These are phyloP conservation scores for barrel medic (Medicago truncatula) DNA, from an alignment of 306 rosid genomes.

Conservation along the genomic window MtrunA17r5.0-ANR NC_053044.1:58649501-58650000, in stretches of 20 bases:
- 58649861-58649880: conserved; percentile 25
- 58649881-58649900: conserved; percentile 31
- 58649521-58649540: conserved; percentile 38
- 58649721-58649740: conserved; percentile 15
- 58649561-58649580: conserved; percentile 39
- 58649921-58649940: conserved; percentile 25
- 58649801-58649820: neutral
- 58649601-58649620: neutral
- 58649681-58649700: neutral
- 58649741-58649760: conserved; percentile 3
- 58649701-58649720: conserved; percentile 1
- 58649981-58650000: neutral
- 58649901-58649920: conserved; percentile 27
- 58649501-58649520: conserved; percentile 36
- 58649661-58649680: conserved; percentile 26
- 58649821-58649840: neutral
- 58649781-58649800: neutral
- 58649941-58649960: neutral
- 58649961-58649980: neutral
- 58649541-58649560: conserved; percentile 41
- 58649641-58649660: neutral
- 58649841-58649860: neutral
- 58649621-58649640: neutral
- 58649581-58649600: neutral
- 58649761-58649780: conserved; percentile 53